Percentiles rank a stretch among this genome's conserved stretches.
Evolutionary conservation across 352 stramenopile species (phyloP).

Genomic region (Pythium coloratum): DNA sequence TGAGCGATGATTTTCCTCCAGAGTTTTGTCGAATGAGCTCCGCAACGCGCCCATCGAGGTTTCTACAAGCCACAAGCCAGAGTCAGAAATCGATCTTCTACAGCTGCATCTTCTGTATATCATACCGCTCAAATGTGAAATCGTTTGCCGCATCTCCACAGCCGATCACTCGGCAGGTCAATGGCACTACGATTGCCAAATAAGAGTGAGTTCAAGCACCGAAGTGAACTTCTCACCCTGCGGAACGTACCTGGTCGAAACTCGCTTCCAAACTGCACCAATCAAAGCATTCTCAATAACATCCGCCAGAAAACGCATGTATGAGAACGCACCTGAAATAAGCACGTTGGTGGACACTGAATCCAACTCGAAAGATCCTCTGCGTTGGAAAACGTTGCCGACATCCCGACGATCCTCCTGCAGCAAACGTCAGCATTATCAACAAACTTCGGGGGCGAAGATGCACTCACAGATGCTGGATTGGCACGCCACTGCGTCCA

Average conservation of each 20-base stretch:
- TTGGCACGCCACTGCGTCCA: slow-evolving; percentile 14
- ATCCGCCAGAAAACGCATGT: too few species aligned
- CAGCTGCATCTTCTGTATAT: neutral
- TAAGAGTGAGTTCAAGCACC: too few species aligned
- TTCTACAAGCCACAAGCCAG: slow-evolving; percentile 21
- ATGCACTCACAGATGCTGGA: slow-evolving; percentile 26
- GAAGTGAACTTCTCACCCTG: too few species aligned
- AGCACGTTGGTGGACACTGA: slow-evolving; percentile 15
- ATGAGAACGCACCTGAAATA: slow-evolving; percentile 16
- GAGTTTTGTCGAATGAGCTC: slow-evolving; percentile 46
- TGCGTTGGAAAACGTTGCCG: slow-evolving; percentile 40
- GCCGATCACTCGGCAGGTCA: slow-evolving; percentile 33
- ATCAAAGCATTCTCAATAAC: neutral
- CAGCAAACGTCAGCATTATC: neutral
- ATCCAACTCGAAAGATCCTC: slow-evolving; percentile 36
- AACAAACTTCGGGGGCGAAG: too few species aligned
- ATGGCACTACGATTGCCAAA: slow-evolving; percentile 25
- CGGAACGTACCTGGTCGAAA: slow-evolving; percentile 34
- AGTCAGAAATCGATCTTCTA: neutral
- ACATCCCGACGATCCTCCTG: slow-evolving; percentile 41
- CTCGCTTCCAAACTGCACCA: slow-evolving; percentile 43
- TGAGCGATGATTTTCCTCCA: slow-evolving; percentile 44
- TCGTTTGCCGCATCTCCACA: slow-evolving; percentile 28
- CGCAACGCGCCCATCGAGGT: slow-evolving; percentile 45
- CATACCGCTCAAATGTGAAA: slow-evolving; percentile 41